Evolutionary conservation across 1,139 yeast genomes (phyloP).

Genomic region (Scheffersomyces illinoinensis): DNA sequence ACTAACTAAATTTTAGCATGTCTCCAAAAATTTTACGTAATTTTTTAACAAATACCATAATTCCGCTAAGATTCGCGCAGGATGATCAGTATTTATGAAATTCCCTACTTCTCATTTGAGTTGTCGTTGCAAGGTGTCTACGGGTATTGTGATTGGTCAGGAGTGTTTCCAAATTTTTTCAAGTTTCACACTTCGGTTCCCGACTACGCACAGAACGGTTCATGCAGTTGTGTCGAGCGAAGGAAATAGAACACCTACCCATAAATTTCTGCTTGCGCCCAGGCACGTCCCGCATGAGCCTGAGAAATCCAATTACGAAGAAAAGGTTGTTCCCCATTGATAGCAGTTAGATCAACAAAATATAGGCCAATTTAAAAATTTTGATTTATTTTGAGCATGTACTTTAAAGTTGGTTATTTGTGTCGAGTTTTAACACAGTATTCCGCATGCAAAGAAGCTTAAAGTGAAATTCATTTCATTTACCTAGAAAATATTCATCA

Average conservation of each 20-base stretch:
- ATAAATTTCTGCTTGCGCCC: not conserved
- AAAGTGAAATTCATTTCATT: not conserved
- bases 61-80: not conserved
- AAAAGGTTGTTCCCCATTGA: not conserved
- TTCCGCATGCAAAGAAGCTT: constrained; percentile 1
- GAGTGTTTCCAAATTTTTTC: not conserved
- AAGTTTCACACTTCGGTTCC: not conserved
- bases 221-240: not conserved
- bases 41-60: not conserved
- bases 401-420: not conserved
- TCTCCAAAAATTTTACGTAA: not conserved
- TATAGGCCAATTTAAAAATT: not conserved
- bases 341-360: not conserved
- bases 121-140: not conserved
- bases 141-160: not conserved
- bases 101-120: not conserved
- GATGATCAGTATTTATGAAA: not conserved
- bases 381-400: not conserved
- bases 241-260: not conserved
- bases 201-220: not conserved
- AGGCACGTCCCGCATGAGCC: not conserved
- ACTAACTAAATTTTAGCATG: not conserved
- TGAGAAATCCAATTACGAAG: not conserved
- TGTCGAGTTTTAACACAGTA: not conserved
- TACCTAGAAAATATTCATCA: not conserved